Evolutionary conservation across 306 rosid genomes (phyloP), one percentile per base, ranked within the genome.

Genomic region (Mimosa pudica): DNA sequence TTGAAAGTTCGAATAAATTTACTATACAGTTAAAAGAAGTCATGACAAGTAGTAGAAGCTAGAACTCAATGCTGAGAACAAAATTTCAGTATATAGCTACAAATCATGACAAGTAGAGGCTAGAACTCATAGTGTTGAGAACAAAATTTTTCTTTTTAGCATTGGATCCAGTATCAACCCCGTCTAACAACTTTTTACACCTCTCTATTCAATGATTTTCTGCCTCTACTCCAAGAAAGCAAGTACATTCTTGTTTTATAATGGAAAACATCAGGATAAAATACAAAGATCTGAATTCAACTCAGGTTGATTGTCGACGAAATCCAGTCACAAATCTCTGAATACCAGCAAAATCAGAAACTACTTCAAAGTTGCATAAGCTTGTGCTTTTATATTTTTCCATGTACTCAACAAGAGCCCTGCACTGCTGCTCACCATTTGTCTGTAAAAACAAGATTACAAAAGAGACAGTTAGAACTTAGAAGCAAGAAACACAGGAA

Each of bases 401-500:
- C 89, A 95, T 80, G 86, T 89, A 88, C 68, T 90, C 84, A 24
- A 84, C 88, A 32, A 93, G 94, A 81, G 76, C 77, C 80, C 79
- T 85, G 85, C 97, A 90, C 75, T 93, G 99, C 84, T 77, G 71
- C 87, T 95, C 91, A 2, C 97, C 99, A 76, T 95, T 91, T 49
- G 98, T 93, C 99, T 95, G 89, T 80, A 68, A 13, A 74, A 35
- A 79, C 65, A 76, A 47, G n/a, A 82, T 55, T 55, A 61, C 17
- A 60, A 78, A 73, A 66, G 67, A 81, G 57, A 54, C 61, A 78
- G 74, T 69, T 32, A 79, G 82, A 85, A 78, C 71, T 69, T 32
- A 79, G 82, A 85, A 70, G 60, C 70, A 85, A 66, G 60, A 67
- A 71, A 76, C 44, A 78, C 4, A n/a, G 1, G 36, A 12, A 51